Evolutionary conservation across 805 yeast species (phyloP), one percentile per base, ranked within the genome.

Genomic region (Lipomyces sp.): DNA sequence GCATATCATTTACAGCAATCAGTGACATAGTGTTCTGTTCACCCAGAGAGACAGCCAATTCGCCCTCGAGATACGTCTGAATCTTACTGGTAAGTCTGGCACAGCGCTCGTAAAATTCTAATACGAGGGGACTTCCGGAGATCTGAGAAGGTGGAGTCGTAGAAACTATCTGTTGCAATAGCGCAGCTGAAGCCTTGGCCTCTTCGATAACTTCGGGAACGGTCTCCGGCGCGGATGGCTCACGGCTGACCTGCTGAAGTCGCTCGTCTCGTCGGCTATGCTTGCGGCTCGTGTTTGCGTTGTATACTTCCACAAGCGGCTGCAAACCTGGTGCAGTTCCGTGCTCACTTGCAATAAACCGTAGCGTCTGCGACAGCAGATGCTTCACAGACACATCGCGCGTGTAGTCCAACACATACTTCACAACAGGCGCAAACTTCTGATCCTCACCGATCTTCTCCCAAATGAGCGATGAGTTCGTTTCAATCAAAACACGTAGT

Each of bases 91-190:
- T 23, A 19, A 55, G 36, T n/a, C 36, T 29, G n/a, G 24, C 36
- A 41, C 59, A 55, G n/a, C 57, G 46, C 19, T 51, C 51, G 53
- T 51, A 48, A 24, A 55, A 52, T 33, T 55, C 59, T 16, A 49
- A 37, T 26, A 50, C 58, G 13, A 55, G 49, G 4, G 53, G 36
- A 22, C 48, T 46, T 5, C 51, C 58, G 2, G 56, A 52, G 21
- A 54, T 39, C 39, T 51, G 43, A 3, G 43, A 57, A 13, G 59
- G 53, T 1, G 53, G 39, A 1, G 57, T 47, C 2, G 51, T 41
- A 26, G 19, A 18, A 4, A 55, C 36, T 3, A 53, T 41, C 40
- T 55, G 57, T 33, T 18, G 48, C 24, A 52, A 42, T 21, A 55
- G 42, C 16, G 26, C 14, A 11, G 59, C 53, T 3, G 51, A 51